phyloP scores from a whole-genome alignment of 2,329 filamentous ascomycete species.

The Colletotrichum sojae region DNA sequence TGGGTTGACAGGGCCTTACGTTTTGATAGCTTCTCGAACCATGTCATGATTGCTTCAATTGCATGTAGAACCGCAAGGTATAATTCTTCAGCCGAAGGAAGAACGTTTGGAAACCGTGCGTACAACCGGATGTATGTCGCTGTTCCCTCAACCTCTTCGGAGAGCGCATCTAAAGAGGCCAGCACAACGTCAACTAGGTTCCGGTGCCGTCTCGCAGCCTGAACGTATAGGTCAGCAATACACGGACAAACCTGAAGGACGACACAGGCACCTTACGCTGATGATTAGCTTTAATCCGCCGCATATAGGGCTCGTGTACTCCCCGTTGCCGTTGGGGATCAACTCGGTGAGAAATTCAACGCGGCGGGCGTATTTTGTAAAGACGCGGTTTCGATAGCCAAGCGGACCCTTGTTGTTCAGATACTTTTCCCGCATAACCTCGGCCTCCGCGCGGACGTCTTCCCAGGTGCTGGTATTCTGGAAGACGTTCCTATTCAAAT shows the following conservation, averaged over 20 bases:
- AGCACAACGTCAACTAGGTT: background rate
- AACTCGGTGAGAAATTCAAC: slow-evolving; percentile 5
- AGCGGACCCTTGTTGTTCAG: background rate
- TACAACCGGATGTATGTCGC: background rate
- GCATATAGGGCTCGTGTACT: slow-evolving; percentile 1
- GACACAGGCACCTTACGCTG: background rate
- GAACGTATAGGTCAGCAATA: too few species aligned
- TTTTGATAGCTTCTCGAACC: background rate
- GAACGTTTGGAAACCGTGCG: background rate
- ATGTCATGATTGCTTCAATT: background rate
- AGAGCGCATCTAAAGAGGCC: slow-evolving; percentile 1
- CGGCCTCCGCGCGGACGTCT: background rate
- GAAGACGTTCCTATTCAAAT: background rate
- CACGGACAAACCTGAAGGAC: too few species aligned
- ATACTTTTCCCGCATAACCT: background rate
- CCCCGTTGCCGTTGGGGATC: background rate
- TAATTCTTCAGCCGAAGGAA: background rate
- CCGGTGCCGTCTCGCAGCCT: slow-evolving; percentile 3
- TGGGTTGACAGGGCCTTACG: background rate
- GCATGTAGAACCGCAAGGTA: background rate
- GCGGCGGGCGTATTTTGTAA: slow-evolving; percentile 1
- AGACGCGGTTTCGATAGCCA: background rate
- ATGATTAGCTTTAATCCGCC: background rate
- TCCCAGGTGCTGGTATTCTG: slow-evolving; percentile 2
- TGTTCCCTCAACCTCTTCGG: background rate